These are phyloP conservation scores for Tricholoma sp. DNA, from an alignment of 768 basidiomycete genomes.

Conservation along the genomic window DNA sequence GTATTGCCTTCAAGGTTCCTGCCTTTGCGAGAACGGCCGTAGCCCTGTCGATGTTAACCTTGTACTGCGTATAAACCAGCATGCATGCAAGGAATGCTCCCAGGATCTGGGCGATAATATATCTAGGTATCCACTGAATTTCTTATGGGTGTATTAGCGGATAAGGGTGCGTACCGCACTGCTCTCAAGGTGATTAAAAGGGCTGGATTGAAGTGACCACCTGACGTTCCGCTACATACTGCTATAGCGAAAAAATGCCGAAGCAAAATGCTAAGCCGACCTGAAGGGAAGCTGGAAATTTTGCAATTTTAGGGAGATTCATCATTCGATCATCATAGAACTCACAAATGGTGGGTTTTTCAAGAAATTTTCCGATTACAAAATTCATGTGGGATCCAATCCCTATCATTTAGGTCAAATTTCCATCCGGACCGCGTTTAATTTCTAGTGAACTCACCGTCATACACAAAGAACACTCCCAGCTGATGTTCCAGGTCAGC, in stretches of 20 bases:
- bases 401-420: conserved; percentile 26
- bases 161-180: conserved; percentile 29
- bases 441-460: conserved; percentile 28
- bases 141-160: neutral
- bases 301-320: conserved; percentile 1
- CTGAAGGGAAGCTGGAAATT: conserved; percentile 42
- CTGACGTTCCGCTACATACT: conserved; percentile 48
- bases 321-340: conserved; percentile 2
- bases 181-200: conserved; percentile 56
- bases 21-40: conserved; percentile 28
- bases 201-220: conserved; percentile 63
- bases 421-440: neutral
- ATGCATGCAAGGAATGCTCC: conserved; percentile 62
- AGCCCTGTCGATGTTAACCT: conserved; percentile 35
- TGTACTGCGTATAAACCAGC: conserved; percentile 59
- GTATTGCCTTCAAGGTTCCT: conserved; percentile 18
- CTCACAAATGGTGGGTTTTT: conserved; percentile 42
- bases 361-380: conserved; percentile 40
- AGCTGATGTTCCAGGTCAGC: conserved; percentile 29
- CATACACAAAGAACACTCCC: conserved; percentile 54
- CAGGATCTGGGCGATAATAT: conserved; percentile 59
- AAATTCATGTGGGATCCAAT: conserved; percentile 50
- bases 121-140: conserved; percentile 31
- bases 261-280: conserved; percentile 54
- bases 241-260: conserved; percentile 54